Evolutionary conservation across 2,329 filamentous ascomycete species (phyloP).

Genomic region (Davidsoniella australis): DNA sequence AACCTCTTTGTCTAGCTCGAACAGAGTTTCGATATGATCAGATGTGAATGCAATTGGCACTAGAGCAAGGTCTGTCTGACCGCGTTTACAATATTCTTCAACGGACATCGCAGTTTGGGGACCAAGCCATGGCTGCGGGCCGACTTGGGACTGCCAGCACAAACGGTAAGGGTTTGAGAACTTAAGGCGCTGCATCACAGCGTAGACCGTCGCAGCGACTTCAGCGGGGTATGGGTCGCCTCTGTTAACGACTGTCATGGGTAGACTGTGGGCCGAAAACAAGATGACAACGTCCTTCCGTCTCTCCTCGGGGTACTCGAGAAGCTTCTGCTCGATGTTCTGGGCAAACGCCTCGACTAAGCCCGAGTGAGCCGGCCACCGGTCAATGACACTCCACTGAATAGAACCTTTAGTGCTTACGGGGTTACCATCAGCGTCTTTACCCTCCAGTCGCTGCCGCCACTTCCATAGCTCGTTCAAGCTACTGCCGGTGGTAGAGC

Average conservation of each 20-base stretch:
- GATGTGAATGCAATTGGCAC: slow-evolving; percentile 96
- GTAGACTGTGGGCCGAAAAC: slow-evolving; percentile 89
- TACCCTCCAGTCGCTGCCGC: slow-evolving; percentile 74
- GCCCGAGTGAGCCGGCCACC: slow-evolving; percentile 85
- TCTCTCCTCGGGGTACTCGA: slow-evolving; percentile 67
- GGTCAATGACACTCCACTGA: slow-evolving; percentile 92
- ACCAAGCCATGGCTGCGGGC: slow-evolving; percentile 85
- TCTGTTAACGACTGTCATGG: slow-evolving; percentile 94
- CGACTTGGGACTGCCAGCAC: slow-evolving; percentile 96
- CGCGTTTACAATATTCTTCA: slow-evolving; percentile 73
- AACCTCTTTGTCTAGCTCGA: slow-evolving; percentile 84
- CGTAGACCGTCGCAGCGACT: slow-evolving; percentile 87
- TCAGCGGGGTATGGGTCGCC: slow-evolving; percentile 90
- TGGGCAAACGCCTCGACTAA: slow-evolving; percentile 82
- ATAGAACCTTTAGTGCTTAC: slow-evolving; percentile 45
- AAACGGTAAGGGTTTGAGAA: slow-evolving; percentile 84
- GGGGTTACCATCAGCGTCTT: slow-evolving; percentile 28
- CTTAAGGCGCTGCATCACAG: slow-evolving; percentile 82
- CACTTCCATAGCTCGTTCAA: slow-evolving; percentile 97
- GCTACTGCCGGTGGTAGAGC: slow-evolving; percentile 90
- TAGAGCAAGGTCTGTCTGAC: slow-evolving; percentile 76
- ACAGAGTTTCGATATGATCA: slow-evolving; percentile 97
- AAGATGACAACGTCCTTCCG: slow-evolving; percentile 69
- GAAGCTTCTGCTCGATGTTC: slow-evolving; percentile 75
- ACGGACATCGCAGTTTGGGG: slow-evolving; percentile 85